phyloP scores from a whole-genome alignment of 164 flowering plant species.

The Houttuynia cordata region DNA sequence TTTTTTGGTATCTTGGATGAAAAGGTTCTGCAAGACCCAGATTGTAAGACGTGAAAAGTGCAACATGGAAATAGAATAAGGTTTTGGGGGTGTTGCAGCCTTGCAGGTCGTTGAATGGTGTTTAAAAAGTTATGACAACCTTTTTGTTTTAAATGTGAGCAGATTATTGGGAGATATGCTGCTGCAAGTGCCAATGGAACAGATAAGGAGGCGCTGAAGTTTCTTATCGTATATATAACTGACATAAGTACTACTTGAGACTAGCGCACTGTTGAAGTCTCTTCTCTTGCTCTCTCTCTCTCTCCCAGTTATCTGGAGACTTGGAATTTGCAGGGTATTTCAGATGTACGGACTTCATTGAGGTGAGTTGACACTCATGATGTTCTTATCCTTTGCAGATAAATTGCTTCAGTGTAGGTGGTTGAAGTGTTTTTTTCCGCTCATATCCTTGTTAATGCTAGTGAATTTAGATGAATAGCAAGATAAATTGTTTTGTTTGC shows the following conservation, averaged over 20 bases:
- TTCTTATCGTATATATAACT: not conserved
- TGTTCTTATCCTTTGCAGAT: not conserved
- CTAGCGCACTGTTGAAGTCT: not conserved
- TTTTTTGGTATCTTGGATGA: not conserved
- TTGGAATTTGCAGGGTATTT: not conserved
- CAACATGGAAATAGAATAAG: not conserved
- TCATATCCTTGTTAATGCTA: no score
- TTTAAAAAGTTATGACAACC: not conserved
- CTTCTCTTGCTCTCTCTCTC: not conserved
- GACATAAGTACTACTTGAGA: not conserved
- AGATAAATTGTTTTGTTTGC: no score
- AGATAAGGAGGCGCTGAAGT: not conserved
- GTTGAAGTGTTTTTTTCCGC: no score
- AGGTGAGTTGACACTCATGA: not conserved
- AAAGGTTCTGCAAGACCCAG: not conserved
- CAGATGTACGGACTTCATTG: not conserved
- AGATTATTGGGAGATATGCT: constrained; percentile 1
- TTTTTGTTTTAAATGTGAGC: constrained; percentile 1
- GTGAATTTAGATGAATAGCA: no score
- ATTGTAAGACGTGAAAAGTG: constrained; percentile 2
- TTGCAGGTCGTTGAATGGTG: not conserved
- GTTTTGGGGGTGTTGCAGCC: not conserved
- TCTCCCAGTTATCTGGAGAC: not conserved
- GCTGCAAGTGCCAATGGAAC: not conserved
- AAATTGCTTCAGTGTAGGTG: no score